phyloP scores from a whole-genome alignment of 2,329 filamentous ascomycete species.

The Clarireedia hainanense region DNA sequence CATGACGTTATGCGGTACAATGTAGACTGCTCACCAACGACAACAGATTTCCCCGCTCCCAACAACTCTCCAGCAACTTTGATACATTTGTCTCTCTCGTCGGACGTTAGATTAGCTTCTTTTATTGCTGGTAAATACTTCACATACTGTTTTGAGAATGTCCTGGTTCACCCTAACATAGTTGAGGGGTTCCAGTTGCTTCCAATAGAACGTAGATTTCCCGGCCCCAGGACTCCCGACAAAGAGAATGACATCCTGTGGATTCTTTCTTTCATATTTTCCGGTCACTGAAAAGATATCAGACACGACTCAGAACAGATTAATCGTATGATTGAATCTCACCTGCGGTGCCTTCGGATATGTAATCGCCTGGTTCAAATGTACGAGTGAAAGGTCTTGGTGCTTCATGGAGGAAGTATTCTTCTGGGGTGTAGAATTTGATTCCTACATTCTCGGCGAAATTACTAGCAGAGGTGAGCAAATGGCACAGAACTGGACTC shows the following conservation, averaged over 20 bases:
- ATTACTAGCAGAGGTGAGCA: constrained; percentile 44
- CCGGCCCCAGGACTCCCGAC: constrained; percentile 85
- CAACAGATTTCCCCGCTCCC: constrained; percentile 58
- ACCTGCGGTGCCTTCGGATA: constrained; percentile 28
- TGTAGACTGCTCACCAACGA: constrained; percentile 54
- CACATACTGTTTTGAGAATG: constrained; percentile 61
- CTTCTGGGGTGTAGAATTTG: constrained; percentile 77
- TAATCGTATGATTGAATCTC: constrained; percentile 15
- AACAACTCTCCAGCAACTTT: constrained; percentile 64
- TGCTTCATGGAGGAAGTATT: constrained; percentile 70
- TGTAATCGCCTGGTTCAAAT: constrained; percentile 62
- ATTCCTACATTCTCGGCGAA: constrained; percentile 82
- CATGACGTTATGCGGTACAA: constrained; percentile 7
- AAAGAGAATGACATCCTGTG: constrained; percentile 72
- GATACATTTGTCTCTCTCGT: constrained; percentile 53
- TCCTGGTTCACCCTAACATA: constrained; percentile 91
- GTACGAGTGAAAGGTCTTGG: constrained; percentile 57
- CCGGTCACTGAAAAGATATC: constrained; percentile 16
- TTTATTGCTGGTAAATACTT: neutral
- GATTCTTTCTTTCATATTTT: constrained; percentile 47
- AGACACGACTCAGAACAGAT: neutral
- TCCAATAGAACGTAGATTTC: constrained; percentile 88
- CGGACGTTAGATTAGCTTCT: constrained; percentile 17
- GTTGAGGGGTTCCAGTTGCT: constrained; percentile 64
- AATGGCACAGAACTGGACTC: neutral